Evolutionary conservation across 768 basidiomycete genomes (phyloP).

Genomic region (Pleurotus ostreatus): DNA sequence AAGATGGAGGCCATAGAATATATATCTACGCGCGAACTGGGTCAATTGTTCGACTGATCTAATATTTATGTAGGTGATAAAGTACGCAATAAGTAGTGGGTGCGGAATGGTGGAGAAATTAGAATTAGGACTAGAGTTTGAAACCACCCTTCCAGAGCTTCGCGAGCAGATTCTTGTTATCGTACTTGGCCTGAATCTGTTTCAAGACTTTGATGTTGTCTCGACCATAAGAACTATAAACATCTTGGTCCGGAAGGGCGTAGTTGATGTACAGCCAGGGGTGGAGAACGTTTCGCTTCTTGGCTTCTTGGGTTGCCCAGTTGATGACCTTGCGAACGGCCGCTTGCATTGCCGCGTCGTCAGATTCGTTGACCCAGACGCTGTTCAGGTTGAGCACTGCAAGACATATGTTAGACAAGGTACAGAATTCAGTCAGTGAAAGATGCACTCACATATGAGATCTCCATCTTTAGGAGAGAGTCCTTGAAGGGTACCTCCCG

Average conservation of each 20-base stretch:
- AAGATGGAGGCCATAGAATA: too few relatives aligned
- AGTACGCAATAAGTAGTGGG: too few relatives aligned
- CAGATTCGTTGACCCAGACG: slow-evolving; percentile 10
- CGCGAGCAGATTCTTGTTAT: not conserved
- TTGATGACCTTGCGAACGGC: slow-evolving; percentile 2
- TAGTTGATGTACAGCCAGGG: slow-evolving; percentile 11
- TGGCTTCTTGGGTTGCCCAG: slow-evolving; percentile 7
- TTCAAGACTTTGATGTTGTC: not conserved
- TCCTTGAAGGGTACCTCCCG: slow-evolving; percentile 9
- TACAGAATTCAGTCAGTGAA: not conserved
- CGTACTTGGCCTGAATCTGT: not conserved
- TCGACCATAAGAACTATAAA: slow-evolving; percentile 3
- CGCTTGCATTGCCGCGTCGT: slow-evolving; percentile 6
- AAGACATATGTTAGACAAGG: not conserved
- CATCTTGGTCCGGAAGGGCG: slow-evolving; percentile 3
- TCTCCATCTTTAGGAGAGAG: slow-evolving; percentile 9
- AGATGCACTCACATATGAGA: slow-evolving; percentile 9
- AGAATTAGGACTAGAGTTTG: not conserved
- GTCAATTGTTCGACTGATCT: too few relatives aligned
- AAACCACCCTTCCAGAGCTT: slow-evolving; percentile 3
- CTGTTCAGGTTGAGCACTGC: not conserved
- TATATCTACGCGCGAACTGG: too few relatives aligned
- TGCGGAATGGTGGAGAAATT: too few relatives aligned
- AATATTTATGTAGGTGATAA: too few relatives aligned
- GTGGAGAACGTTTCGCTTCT: slow-evolving; percentile 3